These are phyloP conservation scores for Vachellia pachyceras DNA, from an alignment of 306 rosid species.

Conservation along the genomic window DNA sequence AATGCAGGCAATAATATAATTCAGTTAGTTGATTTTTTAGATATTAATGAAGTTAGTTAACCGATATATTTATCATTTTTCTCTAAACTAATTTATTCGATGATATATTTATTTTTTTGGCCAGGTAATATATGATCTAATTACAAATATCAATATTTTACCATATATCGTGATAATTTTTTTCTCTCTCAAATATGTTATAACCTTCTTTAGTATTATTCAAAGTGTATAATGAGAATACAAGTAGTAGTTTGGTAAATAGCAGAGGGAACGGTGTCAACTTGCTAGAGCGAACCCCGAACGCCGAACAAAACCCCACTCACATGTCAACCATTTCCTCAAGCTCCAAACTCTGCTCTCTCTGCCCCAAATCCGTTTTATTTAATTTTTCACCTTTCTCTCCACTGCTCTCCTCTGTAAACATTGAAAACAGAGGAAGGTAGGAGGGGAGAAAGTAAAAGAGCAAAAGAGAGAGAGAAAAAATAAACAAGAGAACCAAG, in stretches of 20 bases:
- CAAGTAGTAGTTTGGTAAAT: constrained; percentile 52
- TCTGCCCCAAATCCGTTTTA: constrained; percentile 19
- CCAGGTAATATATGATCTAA: no score
- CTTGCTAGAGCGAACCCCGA: not conserved
- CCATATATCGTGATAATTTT: no score
- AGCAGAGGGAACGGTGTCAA: constrained; percentile 22
- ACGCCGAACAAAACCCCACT: constrained; percentile 54
- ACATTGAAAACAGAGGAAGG: constrained; percentile 54
- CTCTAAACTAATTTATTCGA: no score
- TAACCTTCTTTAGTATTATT: no score
- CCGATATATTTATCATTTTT: no score
- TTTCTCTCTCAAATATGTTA: no score
- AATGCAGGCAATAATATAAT: no score
- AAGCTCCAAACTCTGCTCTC: constrained; percentile 8
- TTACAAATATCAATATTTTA: no score
- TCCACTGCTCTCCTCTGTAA: constrained; percentile 43
- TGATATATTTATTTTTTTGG: no score
- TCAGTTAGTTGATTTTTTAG: no score
- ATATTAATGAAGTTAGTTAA: no score
- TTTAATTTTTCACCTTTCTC: constrained; percentile 13
- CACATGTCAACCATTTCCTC: constrained; percentile 26
- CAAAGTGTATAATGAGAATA: no score
- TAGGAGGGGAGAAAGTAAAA: not conserved
- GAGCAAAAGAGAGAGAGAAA: not conserved
- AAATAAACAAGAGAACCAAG: constrained; percentile 7